A percentile compares a stretch with the other conserved stretches of the same genome.
Conservation (phyloP, 371 early-diverging fungal genomes). For the Zopfochytrium polystomum region DNA sequence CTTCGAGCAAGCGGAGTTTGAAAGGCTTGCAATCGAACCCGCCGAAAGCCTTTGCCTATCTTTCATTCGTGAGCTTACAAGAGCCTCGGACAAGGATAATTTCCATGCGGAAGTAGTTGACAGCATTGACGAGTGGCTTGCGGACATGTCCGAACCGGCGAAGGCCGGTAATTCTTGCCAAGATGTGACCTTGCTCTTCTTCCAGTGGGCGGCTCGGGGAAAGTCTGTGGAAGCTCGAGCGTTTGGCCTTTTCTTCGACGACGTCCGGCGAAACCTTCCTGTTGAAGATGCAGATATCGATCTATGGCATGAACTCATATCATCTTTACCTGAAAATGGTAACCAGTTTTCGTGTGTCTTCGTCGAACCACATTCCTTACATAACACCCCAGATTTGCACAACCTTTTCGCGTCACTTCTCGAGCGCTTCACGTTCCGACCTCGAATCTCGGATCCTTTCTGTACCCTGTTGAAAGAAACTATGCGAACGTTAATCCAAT, state of each 20-base stretch:
- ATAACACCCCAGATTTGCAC: background rate
- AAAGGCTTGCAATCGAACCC: background rate
- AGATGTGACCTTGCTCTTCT: background rate
- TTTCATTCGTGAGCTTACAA: background rate
- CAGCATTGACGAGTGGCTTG: background rate
- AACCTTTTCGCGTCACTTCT: background rate
- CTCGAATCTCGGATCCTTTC: too few species aligned
- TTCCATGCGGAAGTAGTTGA: background rate
- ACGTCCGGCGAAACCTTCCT: background rate
- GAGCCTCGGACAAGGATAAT: background rate
- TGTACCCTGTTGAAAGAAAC: too few species aligned
- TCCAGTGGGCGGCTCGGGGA: background rate
- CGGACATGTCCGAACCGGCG: too few species aligned
- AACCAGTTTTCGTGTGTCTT: background rate
- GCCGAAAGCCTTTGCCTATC: background rate
- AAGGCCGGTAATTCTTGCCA: too few species aligned
- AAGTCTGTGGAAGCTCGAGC: background rate
- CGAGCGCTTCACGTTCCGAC: too few species aligned
- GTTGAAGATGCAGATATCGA: background rate
- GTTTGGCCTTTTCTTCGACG: background rate
- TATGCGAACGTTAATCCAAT: too few species aligned
- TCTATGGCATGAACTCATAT: background rate
- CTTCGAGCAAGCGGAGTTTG: background rate
- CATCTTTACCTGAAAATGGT: background rate
- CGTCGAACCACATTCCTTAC: background rate